Conservation (phyloP, 306 rosid species). For the Oxytropis ochrocephala region DNA sequence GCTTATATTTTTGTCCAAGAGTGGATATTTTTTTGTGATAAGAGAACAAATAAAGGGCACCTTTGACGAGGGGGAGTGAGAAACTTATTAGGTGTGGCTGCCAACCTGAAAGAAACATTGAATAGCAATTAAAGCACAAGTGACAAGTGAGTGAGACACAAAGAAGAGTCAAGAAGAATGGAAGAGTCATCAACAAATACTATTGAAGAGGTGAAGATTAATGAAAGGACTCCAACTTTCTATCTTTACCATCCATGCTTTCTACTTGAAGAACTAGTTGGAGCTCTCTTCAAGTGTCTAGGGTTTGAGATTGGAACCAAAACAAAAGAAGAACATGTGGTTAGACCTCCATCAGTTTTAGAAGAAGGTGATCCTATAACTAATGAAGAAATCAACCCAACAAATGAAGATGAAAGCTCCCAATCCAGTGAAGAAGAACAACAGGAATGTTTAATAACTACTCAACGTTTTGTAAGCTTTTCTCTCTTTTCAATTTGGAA, state of each 20-base stretch:
- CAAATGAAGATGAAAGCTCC: background rate
- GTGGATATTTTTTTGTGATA: no score
- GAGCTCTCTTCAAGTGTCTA: background rate
- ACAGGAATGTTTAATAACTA: background rate
- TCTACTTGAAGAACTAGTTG: background rate
- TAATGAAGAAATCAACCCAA: background rate
- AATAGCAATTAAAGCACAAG: constrained; percentile 8
- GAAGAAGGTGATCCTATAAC: background rate
- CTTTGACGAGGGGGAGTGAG: no score
- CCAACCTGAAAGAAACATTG: background rate
- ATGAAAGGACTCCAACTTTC: background rate
- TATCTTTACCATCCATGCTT: background rate
- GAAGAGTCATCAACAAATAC: background rate
- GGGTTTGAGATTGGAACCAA: background rate
- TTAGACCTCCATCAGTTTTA: background rate
- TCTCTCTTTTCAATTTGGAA: background rate
- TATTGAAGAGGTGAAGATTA: background rate
- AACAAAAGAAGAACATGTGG: background rate
- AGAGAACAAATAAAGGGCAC: no score
- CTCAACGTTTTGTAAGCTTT: background rate
- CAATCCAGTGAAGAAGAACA: background rate
- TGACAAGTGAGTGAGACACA: background rate
- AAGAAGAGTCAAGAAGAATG: background rate
- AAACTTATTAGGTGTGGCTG: no score
- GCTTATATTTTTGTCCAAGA: no score